Conservation (phyloP, 2,329 filamentous ascomycete species). For the Thermomyces lanuginosus region DNA sequence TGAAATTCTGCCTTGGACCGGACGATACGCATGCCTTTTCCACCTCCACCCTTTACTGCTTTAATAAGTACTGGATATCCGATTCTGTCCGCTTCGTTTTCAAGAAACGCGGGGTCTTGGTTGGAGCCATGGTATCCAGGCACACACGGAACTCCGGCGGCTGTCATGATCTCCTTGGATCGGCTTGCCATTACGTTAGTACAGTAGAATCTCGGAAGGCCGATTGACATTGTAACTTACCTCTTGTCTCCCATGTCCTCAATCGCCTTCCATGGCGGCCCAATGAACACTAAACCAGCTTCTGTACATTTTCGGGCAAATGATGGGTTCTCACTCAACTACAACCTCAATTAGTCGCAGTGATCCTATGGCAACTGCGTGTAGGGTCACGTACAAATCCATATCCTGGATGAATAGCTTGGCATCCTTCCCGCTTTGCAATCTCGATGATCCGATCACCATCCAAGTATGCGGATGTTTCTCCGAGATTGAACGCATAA, state of each 20-base stretch:
- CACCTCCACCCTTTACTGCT: conserved; percentile 47
- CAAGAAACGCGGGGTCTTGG: conserved; percentile 48
- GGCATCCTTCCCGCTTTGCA: conserved; percentile 70
- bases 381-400: conserved; percentile 45
- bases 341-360: conserved; percentile 3
- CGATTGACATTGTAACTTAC: conserved; percentile 14
- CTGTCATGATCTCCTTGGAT: conserved; percentile 92
- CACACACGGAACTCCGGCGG: conserved; percentile 88
- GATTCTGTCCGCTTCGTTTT: conserved; percentile 57
- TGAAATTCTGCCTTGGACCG: conserved; percentile 41
- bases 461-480: conserved; percentile 76
- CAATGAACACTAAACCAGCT: conserved; percentile 86
- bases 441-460: conserved; percentile 81
- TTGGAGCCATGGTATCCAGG: conserved; percentile 86
- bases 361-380: background rate
- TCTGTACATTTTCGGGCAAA: conserved; percentile 81
- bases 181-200: conserved; percentile 26
- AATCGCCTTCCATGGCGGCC: conserved; percentile 63
- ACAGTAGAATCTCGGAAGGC: too few relatives aligned
- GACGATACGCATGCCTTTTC: conserved; percentile 56
- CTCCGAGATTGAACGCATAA: conserved; percentile 68
- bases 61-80: conserved; percentile 50
- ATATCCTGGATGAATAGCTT: conserved; percentile 90
- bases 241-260: conserved; percentile 85
- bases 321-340: conserved; percentile 74